Base-by-base conservation (phyloP, 257 asterid genomes). In the Ehretia macrophylla region DNA sequence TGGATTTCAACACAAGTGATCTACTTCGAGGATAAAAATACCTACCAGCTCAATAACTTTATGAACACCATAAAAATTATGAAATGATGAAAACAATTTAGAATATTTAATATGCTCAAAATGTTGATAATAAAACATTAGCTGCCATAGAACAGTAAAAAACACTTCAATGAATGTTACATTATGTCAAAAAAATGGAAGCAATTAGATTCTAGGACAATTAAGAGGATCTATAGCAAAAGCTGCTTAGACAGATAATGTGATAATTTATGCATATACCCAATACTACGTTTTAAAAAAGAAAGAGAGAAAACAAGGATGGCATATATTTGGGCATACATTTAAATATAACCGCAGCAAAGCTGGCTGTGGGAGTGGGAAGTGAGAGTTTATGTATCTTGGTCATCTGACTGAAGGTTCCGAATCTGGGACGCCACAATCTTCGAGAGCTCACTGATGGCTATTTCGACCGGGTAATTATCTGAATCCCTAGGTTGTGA, bases 351-450 rank as follows among this genome's bases (percentile, higher is more conserved):
- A 27, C 4, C 35, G 6, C 6, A 6, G 35, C 6, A 27, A 27
- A 1, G 35, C 35, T 27, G 35, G 6, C 4, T 27, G 35, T 27
- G 35, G 35, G 6, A 27, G 35, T 27, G 35, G 35, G 35, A 3
- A 27, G 35, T 27, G 35, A 27, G 3, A 27, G 35, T 27, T n/a
- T 23, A 52, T 52, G 57, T 21, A 22, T 52, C 38, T 6, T 11
- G 23, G 11, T 81, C 90, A 9, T 52, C 57, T 11, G 88, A 52
- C 70, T 66, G 83, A 48, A 74, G 44, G 73, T 79, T 84, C 67
- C 81, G 51, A 56, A 86, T 74, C 42, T 79, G 82, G 54, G 95
- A 77, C 69, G 76, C 78, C 54, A 81, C 71, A 55, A 83, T 60
- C 71, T 72, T 75, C 53, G 93, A 79, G 20, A 83, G 72, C 77